These are phyloP conservation scores for Mycena floridula DNA, from an alignment of 768 basidiomycete genomes.

Conservation along the genomic window DNA sequence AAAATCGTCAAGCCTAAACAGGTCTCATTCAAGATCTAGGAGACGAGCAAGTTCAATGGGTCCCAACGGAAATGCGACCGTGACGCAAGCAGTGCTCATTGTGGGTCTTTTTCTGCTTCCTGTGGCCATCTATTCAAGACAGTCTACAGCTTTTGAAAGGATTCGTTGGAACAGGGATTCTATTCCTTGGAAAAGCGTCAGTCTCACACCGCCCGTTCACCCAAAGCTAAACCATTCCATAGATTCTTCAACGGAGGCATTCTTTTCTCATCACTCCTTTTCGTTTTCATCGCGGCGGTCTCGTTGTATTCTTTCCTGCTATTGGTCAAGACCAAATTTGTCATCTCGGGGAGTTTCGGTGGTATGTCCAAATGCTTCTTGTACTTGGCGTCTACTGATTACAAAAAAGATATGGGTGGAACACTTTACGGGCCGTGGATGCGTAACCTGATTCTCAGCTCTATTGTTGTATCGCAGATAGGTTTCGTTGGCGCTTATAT, in stretches of 20 bases:
- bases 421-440: slow-evolving; percentile 88
- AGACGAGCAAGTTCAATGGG: slow-evolving; percentile 52
- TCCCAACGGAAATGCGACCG: slow-evolving; percentile 78
- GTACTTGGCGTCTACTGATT: neutral
- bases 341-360: slow-evolving; percentile 90
- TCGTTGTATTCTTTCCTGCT: slow-evolving; percentile 93
- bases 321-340: slow-evolving; percentile 80
- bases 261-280: slow-evolving; percentile 75
- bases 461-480: slow-evolving; percentile 85
- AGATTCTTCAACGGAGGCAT: slow-evolving; percentile 96
- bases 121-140: slow-evolving; percentile 3
- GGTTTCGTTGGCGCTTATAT: slow-evolving; percentile 90
- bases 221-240: neutral
- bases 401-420: slow-evolving; percentile 98
- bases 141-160: slow-evolving; percentile 72
- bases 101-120: slow-evolving; percentile 31
- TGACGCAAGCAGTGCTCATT: slow-evolving; percentile 91
- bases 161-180: slow-evolving; percentile 91
- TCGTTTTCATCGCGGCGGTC: slow-evolving; percentile 76
- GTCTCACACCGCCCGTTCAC: slow-evolving; percentile 17
- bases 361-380: slow-evolving; percentile 39
- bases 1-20: slow-evolving; percentile 16
- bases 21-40: slow-evolving; percentile 48
- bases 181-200: slow-evolving; percentile 94
- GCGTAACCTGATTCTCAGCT: slow-evolving; percentile 81